phyloP scores from a whole-genome alignment of 176 grass and related monocot species.

The Juncus effusus region DNA sequence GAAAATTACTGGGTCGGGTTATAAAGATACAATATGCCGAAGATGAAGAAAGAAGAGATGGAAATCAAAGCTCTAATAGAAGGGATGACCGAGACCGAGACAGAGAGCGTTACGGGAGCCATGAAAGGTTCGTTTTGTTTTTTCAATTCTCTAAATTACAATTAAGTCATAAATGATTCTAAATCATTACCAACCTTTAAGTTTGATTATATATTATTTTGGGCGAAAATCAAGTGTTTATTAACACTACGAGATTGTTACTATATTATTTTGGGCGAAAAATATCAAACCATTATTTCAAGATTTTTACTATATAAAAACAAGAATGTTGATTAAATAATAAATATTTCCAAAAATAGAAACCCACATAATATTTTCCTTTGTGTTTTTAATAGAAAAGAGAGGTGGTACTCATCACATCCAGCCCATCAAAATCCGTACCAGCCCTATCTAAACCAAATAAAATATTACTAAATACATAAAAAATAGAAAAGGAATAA shows the following conservation, averaged over 20 bases:
- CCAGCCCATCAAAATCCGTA: constrained; percentile 45
- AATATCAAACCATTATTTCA: too few relatives aligned
- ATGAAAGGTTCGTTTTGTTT: neutral
- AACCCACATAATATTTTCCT: constrained; percentile 80
- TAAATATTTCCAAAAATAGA: constrained; percentile 1
- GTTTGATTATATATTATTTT: too few relatives aligned
- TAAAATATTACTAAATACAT: constrained; percentile 31
- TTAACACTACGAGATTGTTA: too few relatives aligned
- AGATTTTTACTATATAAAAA: too few relatives aligned
- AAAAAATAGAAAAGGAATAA: constrained; percentile 10
- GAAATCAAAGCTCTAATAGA: constrained; percentile 76
- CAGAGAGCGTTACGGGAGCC: constrained; percentile 31
- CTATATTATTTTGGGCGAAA: too few relatives aligned
- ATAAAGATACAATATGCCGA: constrained; percentile 94
- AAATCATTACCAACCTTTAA: too few relatives aligned
- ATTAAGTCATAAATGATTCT: too few relatives aligned
- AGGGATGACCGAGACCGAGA: constrained; percentile 57
- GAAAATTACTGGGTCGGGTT: constrained; percentile 78
- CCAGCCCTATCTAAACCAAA: neutral
- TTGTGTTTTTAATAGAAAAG: constrained; percentile 75
- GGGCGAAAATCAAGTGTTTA: too few relatives aligned
- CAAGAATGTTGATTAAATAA: too few relatives aligned
- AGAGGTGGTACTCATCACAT: constrained; percentile 79
- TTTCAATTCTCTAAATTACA: too few relatives aligned
- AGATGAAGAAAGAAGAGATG: constrained; percentile 71